Base-by-base conservation (phyloP, 768 basidiomycete species). In the Antrodiella citrinella region DNA sequence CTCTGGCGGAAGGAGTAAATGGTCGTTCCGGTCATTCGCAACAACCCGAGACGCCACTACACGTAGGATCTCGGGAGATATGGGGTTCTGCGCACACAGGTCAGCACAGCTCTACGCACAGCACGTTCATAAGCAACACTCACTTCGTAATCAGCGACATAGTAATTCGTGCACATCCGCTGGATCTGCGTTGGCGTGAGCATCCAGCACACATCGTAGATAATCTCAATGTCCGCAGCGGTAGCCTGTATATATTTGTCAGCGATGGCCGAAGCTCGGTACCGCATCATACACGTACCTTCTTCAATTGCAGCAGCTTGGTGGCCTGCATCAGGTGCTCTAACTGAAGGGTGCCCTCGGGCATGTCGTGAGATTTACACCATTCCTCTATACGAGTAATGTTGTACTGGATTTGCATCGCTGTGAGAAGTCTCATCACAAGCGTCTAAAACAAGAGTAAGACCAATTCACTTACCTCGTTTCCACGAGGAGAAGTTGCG, bases 341-440 rank as follows among this genome's bases (percentile, higher is more conserved):
- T 49, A 99, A 75, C 66, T 98, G 96, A 23, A 99, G 75, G 15
- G 91, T 91, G 7, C 96, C 96, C 65, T 99, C 96, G 1, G 95
- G 96, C 92, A 99, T 97, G 63, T 96, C 92, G 62, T 98, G 96
- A 21, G 96, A 94, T 71, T 99, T 98, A 75, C 96, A 99, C 96
- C 96, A 98, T 69, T 97, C 94, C 61, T 94, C 91, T 61, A 94
- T 88, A 22, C 89, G 82, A 24, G 94, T 98, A 64, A 98, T 96
- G 64, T 98, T 98, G 67, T 99, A 99, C 65, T 99, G 96, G 51
- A 99, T 98, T 78, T 99, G 96, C 96, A 99, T 98, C 3, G 96
- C 96, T 97, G 55, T 42, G 49, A 51, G 18, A 30, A 42, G 12
- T 4, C 21, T 50, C 43, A 54, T 41, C 21, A 40, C 47, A 38